Percentiles rank a stretch among this genome's conserved stretches.
Evolutionary conservation across 139 green algal genomes (phyloP).

Genomic region (Marvania coccoides): DNA sequence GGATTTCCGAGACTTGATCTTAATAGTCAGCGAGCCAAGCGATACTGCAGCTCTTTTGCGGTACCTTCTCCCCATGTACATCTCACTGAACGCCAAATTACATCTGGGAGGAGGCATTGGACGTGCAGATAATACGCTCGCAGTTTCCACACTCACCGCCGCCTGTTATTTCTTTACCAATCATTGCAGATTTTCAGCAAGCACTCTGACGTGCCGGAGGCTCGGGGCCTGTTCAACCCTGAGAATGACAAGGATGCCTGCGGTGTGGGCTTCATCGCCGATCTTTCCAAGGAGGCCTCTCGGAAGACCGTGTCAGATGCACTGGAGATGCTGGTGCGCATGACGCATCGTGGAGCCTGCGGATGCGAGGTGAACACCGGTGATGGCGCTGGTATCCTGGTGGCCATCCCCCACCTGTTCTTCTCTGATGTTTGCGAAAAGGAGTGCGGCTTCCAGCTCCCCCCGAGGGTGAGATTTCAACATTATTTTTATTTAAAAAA

Average conservation of each 20-base stretch:
- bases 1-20: no score
- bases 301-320: conserved; percentile 73
- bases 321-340: conserved; percentile 82
- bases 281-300: conserved; percentile 70
- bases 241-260: conserved; percentile 76
- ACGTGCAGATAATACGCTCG: no score
- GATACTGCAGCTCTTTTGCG: no score
- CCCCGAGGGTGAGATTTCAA: conserved; percentile 47
- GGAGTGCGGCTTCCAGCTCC: conserved; percentile 63
- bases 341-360: conserved; percentile 85
- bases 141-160: no score
- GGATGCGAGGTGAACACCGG: conserved; percentile 89
- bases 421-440: conserved; percentile 49
- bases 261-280: conserved; percentile 86
- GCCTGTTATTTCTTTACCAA: neutral
- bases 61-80: no score
- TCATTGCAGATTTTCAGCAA: conserved; percentile 18
- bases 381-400: conserved; percentile 89
- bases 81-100: no score
- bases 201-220: conserved; percentile 22
- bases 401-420: conserved; percentile 84
- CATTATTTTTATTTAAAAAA: no score
- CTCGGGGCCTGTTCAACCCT: conserved; percentile 35
- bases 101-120: no score
- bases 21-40: no score